Evolutionary conservation across 106 monocot genomes (phyloP).

Genomic region (Dendrobium nobile): DNA sequence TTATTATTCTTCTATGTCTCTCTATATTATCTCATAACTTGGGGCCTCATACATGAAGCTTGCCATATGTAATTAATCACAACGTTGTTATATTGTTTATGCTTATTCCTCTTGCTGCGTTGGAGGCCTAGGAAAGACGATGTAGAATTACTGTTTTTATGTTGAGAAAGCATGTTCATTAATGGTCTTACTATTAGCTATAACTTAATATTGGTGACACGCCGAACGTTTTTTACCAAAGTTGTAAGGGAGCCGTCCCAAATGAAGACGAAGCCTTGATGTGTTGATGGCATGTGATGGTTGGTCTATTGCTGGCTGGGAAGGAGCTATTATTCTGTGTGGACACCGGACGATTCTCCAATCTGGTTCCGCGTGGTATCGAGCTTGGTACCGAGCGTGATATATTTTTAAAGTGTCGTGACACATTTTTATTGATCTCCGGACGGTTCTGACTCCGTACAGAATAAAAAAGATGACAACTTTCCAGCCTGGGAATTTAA

Average conservation of each 20-base stretch:
- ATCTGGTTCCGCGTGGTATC: too few relatives aligned
- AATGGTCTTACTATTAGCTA: not conserved
- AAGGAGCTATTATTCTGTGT: not conserved
- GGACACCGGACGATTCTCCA: too few relatives aligned
- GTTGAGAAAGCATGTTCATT: not conserved
- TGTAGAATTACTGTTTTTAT: not conserved
- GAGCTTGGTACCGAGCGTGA: too few relatives aligned
- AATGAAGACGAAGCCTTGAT: too few relatives aligned
- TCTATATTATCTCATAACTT: not conserved
- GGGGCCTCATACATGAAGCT: not conserved
- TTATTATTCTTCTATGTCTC: not conserved
- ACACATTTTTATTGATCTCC: too few relatives aligned
- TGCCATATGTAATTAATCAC: not conserved
- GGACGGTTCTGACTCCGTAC: too few relatives aligned
- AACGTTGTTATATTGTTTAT: not conserved
- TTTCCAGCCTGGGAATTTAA: not conserved
- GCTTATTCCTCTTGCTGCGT: not conserved
- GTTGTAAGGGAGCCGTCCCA: too few relatives aligned
- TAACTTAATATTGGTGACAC: too few relatives aligned
- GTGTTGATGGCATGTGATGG: not conserved
- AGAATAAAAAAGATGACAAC: not conserved
- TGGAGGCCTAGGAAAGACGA: not conserved
- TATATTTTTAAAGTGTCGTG: too few relatives aligned
- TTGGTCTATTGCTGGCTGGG: not conserved
- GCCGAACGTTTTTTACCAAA: too few relatives aligned